These are phyloP conservation scores for Saprolegnia diclina DNA, from an alignment of 352 stramenopile genomes.

Conservation along the genomic window DNA sequence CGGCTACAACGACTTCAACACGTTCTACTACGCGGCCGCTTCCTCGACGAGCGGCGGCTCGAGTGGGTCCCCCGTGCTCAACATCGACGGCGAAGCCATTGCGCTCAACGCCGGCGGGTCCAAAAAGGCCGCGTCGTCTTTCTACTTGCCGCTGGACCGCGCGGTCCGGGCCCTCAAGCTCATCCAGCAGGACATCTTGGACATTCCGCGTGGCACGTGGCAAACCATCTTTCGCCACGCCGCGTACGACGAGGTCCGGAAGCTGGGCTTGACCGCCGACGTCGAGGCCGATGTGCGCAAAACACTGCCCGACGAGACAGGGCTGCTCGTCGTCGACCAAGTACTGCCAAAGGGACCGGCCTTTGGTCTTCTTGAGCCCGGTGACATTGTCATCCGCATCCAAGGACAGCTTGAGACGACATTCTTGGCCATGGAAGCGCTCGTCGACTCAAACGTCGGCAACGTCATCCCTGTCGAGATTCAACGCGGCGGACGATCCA, in stretches of 20 bases:
- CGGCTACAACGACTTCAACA: conserved; percentile 91
- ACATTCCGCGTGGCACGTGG: conserved; percentile 63
- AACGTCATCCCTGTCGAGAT: conserved; percentile 62
- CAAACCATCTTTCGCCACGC: conserved; percentile 87
- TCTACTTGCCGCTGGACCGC: conserved; percentile 86
- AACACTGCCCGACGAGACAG: conserved; percentile 73
- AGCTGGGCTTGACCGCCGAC: conserved; percentile 61
- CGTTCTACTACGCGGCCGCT: conserved; percentile 87
- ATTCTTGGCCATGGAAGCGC: conserved; percentile 79
- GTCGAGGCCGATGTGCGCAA: conserved; percentile 67
- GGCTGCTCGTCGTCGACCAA: conserved; percentile 87
- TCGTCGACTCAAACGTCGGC: conserved; percentile 64
- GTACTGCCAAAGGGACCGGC: conserved; percentile 76
- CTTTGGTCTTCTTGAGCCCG: conserved; percentile 64
- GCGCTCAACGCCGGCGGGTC: conserved; percentile 86
- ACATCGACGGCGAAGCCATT: conserved; percentile 84
- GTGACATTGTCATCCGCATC: conserved; percentile 84
- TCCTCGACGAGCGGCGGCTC: conserved; percentile 83
- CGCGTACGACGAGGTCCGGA: conserved; percentile 84
- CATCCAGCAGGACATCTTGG: conserved; percentile 48
- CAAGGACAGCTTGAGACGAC: conserved; percentile 64
- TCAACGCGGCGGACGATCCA: conserved; percentile 58
- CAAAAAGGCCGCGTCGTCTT: conserved; percentile 84
- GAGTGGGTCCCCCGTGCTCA: conserved; percentile 84
- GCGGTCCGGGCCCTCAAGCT: conserved; percentile 70